Evolutionary conservation across 495 filamentous ascomycete genomes (phyloP), one percentile per base, ranked within the genome.

Genomic region (Amorphotheca resinae): DNA sequence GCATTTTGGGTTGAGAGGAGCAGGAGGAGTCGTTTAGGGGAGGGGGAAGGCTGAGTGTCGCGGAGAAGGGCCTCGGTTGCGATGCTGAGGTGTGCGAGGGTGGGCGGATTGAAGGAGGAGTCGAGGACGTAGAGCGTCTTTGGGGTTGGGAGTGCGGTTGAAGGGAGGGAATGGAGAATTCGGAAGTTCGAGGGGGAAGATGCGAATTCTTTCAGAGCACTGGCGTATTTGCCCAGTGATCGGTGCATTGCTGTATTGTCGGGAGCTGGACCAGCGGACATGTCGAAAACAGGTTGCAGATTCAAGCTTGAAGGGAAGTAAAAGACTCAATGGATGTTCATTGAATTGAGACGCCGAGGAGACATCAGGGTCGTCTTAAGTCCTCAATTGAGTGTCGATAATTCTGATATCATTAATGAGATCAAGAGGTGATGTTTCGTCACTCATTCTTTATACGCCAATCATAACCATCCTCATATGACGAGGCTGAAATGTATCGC

Each of bases 91-190:
- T 95, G 89, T 9, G 89, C 89, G 28, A 72, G 66, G 2, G 87
- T 89, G 8, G 89, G 89, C 12, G 89, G 89, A 56, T 96, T 96
- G 74, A 94, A 96, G 43, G 83, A 89, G 2, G 88, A 93, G 60
- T 96, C 89, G 52, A 96, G 77, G 48, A 96, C 76, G 59, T 87
- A 80, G 51, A 96, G 70, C 16, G 67, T 47, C 38, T 48, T 45
- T 37, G 51, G 51, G 20, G 48, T 28, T 21, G 34, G 37, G 6
- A 35, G n/a, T 8, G 44, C 33, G 11, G 47, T 16, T 16, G 38
- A 30, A 6, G 47, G 50, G 23, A 52, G 25, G 9, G 48, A 49
- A 15, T 37, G 28, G 9, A 55, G 38, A 31, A 55, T 33, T 37
- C 41, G 40, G 49, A 55, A 58, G 12, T 33, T 38, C 3, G 39